phyloP scores from a whole-genome alignment of 306 rosid species.

The Vigna trinervia region DNA sequence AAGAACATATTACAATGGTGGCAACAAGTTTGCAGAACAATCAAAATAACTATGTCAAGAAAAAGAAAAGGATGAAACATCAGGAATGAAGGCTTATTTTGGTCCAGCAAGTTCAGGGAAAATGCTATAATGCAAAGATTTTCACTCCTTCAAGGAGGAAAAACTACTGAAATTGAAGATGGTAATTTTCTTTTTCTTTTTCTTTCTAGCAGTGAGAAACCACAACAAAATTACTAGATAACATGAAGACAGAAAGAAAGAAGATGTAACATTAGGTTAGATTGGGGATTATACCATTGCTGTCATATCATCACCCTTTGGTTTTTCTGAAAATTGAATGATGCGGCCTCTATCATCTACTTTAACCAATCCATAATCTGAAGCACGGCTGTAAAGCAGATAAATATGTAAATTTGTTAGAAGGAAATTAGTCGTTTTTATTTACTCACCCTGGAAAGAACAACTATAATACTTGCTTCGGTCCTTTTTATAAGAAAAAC shows the following conservation, averaged over 20 bases:
- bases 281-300: conserved; percentile 79
- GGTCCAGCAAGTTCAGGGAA: background rate
- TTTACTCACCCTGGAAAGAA: conserved; percentile 27
- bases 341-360: conserved; percentile 72
- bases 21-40: conserved; percentile 3
- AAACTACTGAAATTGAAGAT: conserved; percentile 2
- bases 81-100: background rate
- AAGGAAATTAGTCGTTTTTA: conserved; percentile 22
- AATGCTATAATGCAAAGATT: background rate
- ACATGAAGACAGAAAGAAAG: conserved; percentile 30
- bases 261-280: conserved; percentile 27
- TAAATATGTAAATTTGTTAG: background rate
- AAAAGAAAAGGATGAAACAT: conserved; percentile 4
- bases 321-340: conserved; percentile 81
- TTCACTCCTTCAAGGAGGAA: conserved; percentile 8
- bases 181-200: background rate
- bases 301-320: conserved; percentile 69
- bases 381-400: conserved; percentile 78
- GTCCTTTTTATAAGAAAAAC: no score
- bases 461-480: background rate
- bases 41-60: background rate
- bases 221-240: conserved; percentile 20
- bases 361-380: conserved; percentile 89
- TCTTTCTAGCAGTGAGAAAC: conserved; percentile 12
- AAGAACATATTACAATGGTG: background rate